These are phyloP conservation scores for Vitis rupestris DNA, from an alignment of 164 flowering plant species.

Conservation along the genomic window DNA sequence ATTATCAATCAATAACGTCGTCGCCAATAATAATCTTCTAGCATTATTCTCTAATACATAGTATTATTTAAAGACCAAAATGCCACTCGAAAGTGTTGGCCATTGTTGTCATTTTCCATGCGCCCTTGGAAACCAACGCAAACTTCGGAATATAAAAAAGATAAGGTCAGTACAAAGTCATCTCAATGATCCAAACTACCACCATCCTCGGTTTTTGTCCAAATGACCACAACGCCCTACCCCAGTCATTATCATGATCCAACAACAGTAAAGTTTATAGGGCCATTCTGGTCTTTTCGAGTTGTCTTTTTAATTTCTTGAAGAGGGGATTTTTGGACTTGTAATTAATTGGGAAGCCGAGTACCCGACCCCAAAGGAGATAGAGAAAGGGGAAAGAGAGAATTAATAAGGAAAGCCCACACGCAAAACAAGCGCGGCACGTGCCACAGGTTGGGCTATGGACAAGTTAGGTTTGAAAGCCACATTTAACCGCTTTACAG, in stretches of 20 bases:
- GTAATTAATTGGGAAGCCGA: no score
- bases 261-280: slow-evolving; percentile 3
- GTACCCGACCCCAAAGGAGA: slow-evolving; percentile 4
- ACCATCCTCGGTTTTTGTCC: slow-evolving; percentile 13
- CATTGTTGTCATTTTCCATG: slow-evolving; percentile 3
- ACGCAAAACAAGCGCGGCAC: slow-evolving; percentile 13
- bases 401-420: slow-evolving; percentile 5
- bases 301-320: no score
- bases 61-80: not conserved
- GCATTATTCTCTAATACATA: no score
- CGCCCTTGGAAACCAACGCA: slow-evolving; percentile 23
- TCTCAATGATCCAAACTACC: slow-evolving; percentile 37
- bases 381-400: not conserved
- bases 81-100: slow-evolving; percentile 2
- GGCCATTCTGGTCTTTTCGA: slow-evolving; percentile 4
- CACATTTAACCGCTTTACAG: slow-evolving; percentile 31
- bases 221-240: slow-evolving; percentile 16
- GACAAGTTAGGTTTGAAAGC: slow-evolving; percentile 26
- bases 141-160: slow-evolving; percentile 33
- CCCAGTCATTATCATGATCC: not conserved
- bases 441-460: slow-evolving; percentile 16
- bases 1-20: not conserved
- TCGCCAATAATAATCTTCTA: not conserved
- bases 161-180: slow-evolving; percentile 39
- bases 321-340: no score